Base-by-base conservation (phyloP, 441 rosid genomes). In the Isatis lusitanica region DNA sequence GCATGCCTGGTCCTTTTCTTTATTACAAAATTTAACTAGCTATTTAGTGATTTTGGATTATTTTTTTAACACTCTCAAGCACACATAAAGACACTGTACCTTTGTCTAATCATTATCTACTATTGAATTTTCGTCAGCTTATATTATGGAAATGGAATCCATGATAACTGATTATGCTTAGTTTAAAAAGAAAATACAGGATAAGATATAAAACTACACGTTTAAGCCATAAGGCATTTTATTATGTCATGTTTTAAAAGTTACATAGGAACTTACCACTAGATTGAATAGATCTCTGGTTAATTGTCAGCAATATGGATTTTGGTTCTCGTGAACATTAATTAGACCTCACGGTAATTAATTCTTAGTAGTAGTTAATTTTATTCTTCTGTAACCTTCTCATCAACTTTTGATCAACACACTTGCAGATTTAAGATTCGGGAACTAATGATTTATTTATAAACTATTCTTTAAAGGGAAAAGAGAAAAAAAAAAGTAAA, bases 311-410 rank as follows among this genome's bases (percentile, higher is more conserved):
- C 30, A 57, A 17, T 66, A 74, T 17, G 33, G 30, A 39, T 67
- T 59, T 74, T 66, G 73, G 68, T 66, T 59, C 30, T 67, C 73
- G 78, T 33, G 68, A 67, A 74, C 73, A 74, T 67, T 74, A 50
- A 67, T 10, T 59, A 66, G 31, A 46, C 52, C 8, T 63, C 33
- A 46, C 18, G 48, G 48, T 42, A 38, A 51, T 66, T 51, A 66
- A 17, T 33, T 12, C 40, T 21, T 50, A 63, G 36, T 63, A 21
- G 24, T 21, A 21, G 2, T 21, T 33, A 52, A 9, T 56, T 24
- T 35, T 56, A 35, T 52, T 42, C 21, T 16, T 50, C 10, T 33
- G 48, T 21, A 64, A 15, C 17, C 48, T 73, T 51, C 18, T 73
- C 66, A 36, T 57, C 51, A 47, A 33, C 35, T 46, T 50, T 46